Conservation (phyloP, 78 protist species). For the slime mould (Dictyostelium discoideum) region DNA sequence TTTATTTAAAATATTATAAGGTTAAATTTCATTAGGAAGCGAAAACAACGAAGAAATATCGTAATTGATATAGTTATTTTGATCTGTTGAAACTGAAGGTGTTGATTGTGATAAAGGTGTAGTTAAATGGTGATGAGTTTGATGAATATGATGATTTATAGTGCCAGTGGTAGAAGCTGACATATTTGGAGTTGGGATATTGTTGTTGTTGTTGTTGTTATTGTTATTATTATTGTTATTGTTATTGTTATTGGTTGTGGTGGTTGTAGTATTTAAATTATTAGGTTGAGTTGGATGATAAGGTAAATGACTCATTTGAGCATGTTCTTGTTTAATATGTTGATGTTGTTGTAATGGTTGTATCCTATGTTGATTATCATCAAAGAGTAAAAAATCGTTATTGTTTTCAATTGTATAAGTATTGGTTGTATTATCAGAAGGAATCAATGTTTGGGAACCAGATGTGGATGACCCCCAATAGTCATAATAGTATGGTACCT, state of each 20-base stretch:
- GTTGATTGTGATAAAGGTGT: background rate
- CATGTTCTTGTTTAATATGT: slow-evolving; percentile 16
- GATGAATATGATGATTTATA: background rate
- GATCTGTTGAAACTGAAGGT: slow-evolving; percentile 17
- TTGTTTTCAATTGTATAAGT: background rate
- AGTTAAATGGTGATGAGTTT: background rate
- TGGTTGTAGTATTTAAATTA: background rate
- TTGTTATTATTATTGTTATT: background rate
- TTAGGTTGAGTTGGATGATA: background rate
- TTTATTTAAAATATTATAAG: background rate
- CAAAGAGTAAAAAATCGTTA: slow-evolving; percentile 57
- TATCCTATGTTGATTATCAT: background rate
- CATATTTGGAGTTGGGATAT: background rate
- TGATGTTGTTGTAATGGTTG: background rate
- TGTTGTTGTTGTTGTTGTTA: background rate
- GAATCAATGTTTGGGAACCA: background rate
- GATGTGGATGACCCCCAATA: slow-evolving; percentile 24
- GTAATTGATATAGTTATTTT: slow-evolving; percentile 25
- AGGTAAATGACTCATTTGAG: slow-evolving; percentile 23
- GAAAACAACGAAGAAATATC: slow-evolving; percentile 27
- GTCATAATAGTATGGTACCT: slow-evolving; percentile 60
- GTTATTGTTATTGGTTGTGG: background rate
- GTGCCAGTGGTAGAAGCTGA: background rate
- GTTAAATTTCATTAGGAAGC: background rate
- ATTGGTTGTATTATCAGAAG: background rate